These are phyloP conservation scores for Eruca vesicaria DNA, from an alignment of 441 rosid genomes.

Conservation along the genomic window DNA sequence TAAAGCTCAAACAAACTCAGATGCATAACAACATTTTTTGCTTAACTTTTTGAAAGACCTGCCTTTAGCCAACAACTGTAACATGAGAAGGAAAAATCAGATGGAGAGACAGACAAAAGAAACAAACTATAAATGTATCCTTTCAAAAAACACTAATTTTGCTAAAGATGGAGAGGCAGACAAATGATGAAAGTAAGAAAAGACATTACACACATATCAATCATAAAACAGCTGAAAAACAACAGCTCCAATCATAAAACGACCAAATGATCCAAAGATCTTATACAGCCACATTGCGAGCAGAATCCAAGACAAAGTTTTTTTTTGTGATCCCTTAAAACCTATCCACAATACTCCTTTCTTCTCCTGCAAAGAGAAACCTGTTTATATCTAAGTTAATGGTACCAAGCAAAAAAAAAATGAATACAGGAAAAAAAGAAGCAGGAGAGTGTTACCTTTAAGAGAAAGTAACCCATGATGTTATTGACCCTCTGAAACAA, in stretches of 20 bases:
- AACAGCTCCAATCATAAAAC: neutral
- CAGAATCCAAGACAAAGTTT: conserved; percentile 10
- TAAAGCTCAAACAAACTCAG: neutral
- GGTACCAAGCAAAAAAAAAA: neutral
- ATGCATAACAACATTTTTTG: neutral
- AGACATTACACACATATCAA: neutral
- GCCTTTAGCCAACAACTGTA: neutral
- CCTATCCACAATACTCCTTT: no score
- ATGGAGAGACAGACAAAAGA: neutral
- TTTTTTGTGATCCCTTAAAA: neutral
- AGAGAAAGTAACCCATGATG: neutral
- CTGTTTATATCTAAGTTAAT: neutral
- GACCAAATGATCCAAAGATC: neutral
- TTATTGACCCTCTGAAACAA: neutral
- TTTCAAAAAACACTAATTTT: neutral
- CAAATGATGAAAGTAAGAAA: neutral
- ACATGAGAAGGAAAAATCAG: neutral
- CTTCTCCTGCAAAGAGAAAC: neutral
- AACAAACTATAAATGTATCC: neutral
- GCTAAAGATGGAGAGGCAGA: no score
- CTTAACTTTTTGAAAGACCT: neutral
- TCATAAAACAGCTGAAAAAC: neutral
- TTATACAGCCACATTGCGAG: neutral
- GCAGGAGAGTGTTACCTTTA: neutral
- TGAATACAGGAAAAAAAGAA: neutral